These are phyloP conservation scores for Acorus gramineus DNA, from an alignment of 106 monocot species.

Conservation along the genomic window DNA sequence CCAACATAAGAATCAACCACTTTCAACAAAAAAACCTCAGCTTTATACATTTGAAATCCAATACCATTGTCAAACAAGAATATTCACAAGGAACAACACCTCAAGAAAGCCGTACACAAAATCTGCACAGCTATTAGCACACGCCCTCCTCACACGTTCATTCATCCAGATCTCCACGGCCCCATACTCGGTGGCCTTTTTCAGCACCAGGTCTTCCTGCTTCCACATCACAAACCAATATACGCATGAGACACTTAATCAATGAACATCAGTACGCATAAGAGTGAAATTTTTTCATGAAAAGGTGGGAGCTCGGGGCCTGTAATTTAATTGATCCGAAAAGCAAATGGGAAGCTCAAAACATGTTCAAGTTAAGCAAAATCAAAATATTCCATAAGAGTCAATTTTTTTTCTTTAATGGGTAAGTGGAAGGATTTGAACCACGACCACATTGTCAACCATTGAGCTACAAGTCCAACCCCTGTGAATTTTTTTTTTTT, in stretches of 20 bases:
- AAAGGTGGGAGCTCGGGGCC: too few relatives aligned
- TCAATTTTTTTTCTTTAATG: too few relatives aligned
- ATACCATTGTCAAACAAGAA: not conserved
- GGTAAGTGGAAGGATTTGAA: too few relatives aligned
- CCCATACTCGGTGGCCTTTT: slow-evolving; percentile 92
- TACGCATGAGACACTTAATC: too few relatives aligned
- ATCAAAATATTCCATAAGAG: too few relatives aligned
- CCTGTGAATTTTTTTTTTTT: too few relatives aligned
- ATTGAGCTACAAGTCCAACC: too few relatives aligned
- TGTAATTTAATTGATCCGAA: not conserved
- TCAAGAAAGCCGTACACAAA: slow-evolving; percentile 94
- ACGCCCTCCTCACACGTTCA: slow-evolving; percentile 76
- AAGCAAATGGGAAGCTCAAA: not conserved
- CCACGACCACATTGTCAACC: too few relatives aligned
- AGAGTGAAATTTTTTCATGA: too few relatives aligned
- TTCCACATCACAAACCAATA: slow-evolving; percentile 2
- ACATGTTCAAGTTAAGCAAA: too few relatives aligned
- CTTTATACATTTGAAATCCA: not conserved
- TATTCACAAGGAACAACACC: slow-evolving; percentile 21
- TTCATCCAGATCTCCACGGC: slow-evolving; percentile 99
- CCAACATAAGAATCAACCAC: slow-evolving; percentile 8
- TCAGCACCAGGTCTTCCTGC: slow-evolving; percentile 75
- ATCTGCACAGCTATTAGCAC: slow-evolving; percentile 77
- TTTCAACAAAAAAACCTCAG: slow-evolving; percentile 2
- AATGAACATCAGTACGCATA: too few relatives aligned